phyloP scores from a whole-genome alignment of 352 stramenopile genomes.

The Pythium chondricola region DNA sequence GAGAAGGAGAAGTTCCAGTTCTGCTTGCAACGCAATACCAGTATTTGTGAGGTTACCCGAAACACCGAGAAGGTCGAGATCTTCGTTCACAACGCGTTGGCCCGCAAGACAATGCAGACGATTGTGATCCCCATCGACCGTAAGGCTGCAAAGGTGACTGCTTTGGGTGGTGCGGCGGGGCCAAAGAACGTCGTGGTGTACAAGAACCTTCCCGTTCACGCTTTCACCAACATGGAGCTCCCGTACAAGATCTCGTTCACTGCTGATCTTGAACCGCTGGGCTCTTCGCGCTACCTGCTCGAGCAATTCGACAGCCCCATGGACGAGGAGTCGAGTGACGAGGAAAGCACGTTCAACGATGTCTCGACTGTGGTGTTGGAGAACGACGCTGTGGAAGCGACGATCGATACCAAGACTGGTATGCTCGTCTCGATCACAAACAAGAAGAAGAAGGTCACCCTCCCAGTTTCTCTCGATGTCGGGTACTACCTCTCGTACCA shows the following conservation, averaged over 20 bases:
- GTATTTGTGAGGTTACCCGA: constrained; percentile 80
- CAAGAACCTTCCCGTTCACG: constrained; percentile 44
- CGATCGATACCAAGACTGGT: constrained; percentile 46
- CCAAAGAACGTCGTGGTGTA: constrained; percentile 43
- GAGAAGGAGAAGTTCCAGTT: constrained; percentile 59
- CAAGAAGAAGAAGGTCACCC: constrained; percentile 63
- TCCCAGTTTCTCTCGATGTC: constrained; percentile 41
- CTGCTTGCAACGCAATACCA: constrained; percentile 87
- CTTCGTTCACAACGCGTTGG: constrained; percentile 62
- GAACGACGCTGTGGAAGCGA: constrained; percentile 49
- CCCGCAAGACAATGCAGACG: constrained; percentile 48
- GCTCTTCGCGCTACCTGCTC: constrained; percentile 40
- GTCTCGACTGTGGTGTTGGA: constrained; percentile 34
- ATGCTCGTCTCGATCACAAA: constrained; percentile 57
- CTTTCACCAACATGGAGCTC: constrained; percentile 37
- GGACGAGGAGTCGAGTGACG: constrained; percentile 1
- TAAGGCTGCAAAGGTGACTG: constrained; percentile 30
- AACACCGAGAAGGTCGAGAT: constrained; percentile 64
- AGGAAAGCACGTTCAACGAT: background rate
- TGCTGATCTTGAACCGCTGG: constrained; percentile 49
- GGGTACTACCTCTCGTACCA: constrained; percentile 68
- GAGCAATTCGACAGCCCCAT: constrained; percentile 31
- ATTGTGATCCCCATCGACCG: constrained; percentile 53
- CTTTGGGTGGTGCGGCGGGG: constrained; percentile 28
- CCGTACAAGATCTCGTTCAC: constrained; percentile 66